Percentiles rank a stretch among this genome's conserved stretches.
These are phyloP conservation scores for Immersiella caudata DNA, from an alignment of 495 filamentous ascomycete genomes.

Conservation along the genomic window DNA sequence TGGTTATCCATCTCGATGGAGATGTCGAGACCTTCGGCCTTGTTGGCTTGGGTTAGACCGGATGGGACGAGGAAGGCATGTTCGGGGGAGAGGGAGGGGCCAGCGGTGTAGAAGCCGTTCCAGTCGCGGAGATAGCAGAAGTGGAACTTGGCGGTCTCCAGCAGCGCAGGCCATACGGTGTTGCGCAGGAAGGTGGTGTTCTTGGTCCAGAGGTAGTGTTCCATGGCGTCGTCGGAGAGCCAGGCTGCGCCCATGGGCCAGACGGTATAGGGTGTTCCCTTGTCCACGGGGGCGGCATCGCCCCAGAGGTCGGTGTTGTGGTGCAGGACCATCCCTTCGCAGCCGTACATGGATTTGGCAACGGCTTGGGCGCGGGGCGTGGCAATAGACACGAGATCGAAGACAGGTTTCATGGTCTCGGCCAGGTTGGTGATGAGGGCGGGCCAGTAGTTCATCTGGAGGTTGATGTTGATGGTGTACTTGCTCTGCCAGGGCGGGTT, in stretches of 20 bases:
- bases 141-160: constrained; percentile 28
- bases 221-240: constrained; percentile 51
- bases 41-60: constrained; percentile 14
- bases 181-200: constrained; percentile 39
- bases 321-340: constrained; percentile 50
- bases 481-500: constrained; percentile 56
- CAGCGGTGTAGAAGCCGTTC: constrained; percentile 42
- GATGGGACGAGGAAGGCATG: constrained; percentile 45
- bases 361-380: constrained; percentile 40
- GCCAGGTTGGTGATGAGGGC: constrained; percentile 48
- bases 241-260: constrained; percentile 55
- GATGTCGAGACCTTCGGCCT: constrained; percentile 33
- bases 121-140: constrained; percentile 29
- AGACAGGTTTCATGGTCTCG: constrained; percentile 25
- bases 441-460: constrained; percentile 65
- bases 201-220: constrained; percentile 44
- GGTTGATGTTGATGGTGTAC: constrained; percentile 63
- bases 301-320: constrained; percentile 57
- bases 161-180: constrained; percentile 42
- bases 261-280: constrained; percentile 48
- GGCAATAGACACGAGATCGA: constrained; percentile 6
- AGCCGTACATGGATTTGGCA: constrained; percentile 55
- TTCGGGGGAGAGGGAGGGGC: constrained; percentile 55
- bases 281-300: constrained; percentile 51
- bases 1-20: constrained; percentile 51